Conservation (phyloP, 2,329 filamentous ascomycete genomes). For the Aspergillus spinulosporus region DNA sequence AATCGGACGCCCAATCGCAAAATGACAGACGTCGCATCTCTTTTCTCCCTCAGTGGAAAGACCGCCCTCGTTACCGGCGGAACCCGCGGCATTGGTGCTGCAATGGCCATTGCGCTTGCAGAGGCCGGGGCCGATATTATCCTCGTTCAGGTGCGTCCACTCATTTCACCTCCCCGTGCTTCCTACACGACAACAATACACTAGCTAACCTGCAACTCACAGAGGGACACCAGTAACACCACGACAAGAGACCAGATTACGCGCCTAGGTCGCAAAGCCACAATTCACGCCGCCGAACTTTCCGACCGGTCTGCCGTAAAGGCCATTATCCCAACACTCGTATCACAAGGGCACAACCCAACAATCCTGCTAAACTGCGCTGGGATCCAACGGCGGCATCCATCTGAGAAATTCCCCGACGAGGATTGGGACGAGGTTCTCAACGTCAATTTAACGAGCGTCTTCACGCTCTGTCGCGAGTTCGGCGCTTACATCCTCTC, state of each 20-base stretch:
- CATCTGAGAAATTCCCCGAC: constrained; percentile 72
- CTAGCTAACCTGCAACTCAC: not conserved
- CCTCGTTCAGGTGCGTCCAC: constrained; percentile 39
- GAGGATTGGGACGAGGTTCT: constrained; percentile 77
- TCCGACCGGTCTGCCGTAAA: constrained; percentile 44
- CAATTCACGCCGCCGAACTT: constrained; percentile 48
- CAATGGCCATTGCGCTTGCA: constrained; percentile 49
- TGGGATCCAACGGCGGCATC: constrained; percentile 78
- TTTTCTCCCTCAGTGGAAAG: constrained; percentile 44
- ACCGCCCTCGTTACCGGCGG: constrained; percentile 50
- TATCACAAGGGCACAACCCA: constrained; percentile 56
- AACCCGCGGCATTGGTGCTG: constrained; percentile 50
- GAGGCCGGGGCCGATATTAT: constrained; percentile 51
- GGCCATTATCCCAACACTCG: constrained; percentile 41
- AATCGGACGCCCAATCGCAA: constrained; percentile 7
- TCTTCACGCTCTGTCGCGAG: constrained; percentile 34
- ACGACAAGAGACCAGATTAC: constrained; percentile 45
- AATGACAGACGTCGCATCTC: constrained; percentile 33
- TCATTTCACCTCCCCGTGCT: too few species aligned
- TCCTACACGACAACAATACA: too few species aligned
- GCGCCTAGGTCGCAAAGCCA: constrained; percentile 41
- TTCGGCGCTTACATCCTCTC: constrained; percentile 37
- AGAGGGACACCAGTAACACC: constrained; percentile 57
- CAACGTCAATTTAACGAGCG: constrained; percentile 65
- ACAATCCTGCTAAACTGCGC: constrained; percentile 83